These are phyloP conservation scores for Silene latifolia DNA, from an alignment of 148 eudicot species.

Conservation along the genomic window DNA sequence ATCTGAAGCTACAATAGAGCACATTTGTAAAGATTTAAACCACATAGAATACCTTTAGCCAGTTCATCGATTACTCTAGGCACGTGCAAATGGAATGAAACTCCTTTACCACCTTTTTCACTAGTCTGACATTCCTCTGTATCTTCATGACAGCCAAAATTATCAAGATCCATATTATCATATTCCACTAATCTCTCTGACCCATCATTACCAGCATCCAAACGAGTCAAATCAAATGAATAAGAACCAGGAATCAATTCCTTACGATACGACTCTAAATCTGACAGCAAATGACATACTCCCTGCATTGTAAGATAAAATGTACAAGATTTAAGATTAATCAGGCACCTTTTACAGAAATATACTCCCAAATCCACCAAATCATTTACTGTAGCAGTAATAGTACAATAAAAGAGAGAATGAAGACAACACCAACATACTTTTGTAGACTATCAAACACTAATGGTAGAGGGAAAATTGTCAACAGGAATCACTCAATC, in stretches of 20 bases:
- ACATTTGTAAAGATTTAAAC: not conserved
- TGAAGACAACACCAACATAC: not conserved
- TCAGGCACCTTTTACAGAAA: not conserved
- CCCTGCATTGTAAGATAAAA: conserved; percentile 44
- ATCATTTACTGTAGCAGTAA: not conserved
- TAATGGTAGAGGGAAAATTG: not conserved
- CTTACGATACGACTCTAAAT: conserved; percentile 62
- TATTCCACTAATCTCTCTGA: conserved; percentile 41
- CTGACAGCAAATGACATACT: conserved; percentile 75
- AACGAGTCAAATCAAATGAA: conserved; percentile 48
- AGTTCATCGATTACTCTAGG: conserved; percentile 57
- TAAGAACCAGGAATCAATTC: conserved; percentile 43
- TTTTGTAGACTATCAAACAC: conserved; percentile 3
- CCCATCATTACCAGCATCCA: conserved; percentile 46
- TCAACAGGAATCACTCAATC: not conserved
- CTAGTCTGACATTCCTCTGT: conserved; percentile 47
- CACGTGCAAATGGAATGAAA: conserved; percentile 63
- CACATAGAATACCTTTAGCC: conserved; percentile 54
- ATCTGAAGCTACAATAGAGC: not conserved
- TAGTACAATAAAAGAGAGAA: conserved; percentile 10
- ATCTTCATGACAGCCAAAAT: conserved; percentile 44
- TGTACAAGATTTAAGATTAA: not conserved
- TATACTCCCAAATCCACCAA: not conserved
- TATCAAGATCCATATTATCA: conserved; percentile 85
- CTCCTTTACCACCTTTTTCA: conserved; percentile 40